A percentile compares a stretch with the other conserved stretches of the same genome.
Conservation (phyloP, 2,329 filamentous ascomycete species). For the Diaporthe ampelina region DNA sequence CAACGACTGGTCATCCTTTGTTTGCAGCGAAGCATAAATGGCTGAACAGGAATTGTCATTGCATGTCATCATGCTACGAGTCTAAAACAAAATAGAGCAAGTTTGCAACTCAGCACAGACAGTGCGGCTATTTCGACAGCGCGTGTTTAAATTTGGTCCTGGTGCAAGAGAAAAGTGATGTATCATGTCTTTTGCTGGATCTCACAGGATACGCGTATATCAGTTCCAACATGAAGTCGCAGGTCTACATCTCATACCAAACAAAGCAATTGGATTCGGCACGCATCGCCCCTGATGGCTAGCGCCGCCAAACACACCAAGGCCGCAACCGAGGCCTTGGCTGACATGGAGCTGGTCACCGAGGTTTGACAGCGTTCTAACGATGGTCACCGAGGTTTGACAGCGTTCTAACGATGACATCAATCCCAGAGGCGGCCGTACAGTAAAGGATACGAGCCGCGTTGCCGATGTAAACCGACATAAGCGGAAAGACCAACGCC, state of each 20-base stretch:
- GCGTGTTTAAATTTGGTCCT: background rate
- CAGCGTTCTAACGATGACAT: background rate
- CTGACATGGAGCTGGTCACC: conserved; percentile 8
- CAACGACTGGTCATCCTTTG: conserved; percentile 5
- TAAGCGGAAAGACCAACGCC: background rate
- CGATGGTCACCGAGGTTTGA: conserved; percentile 2
- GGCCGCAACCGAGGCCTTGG: background rate
- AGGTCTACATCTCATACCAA: background rate
- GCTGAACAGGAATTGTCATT: background rate
- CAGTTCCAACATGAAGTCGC: background rate
- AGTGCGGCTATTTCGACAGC: background rate
- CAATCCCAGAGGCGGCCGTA: background rate
- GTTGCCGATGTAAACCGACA: background rate
- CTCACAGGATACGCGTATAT: background rate
- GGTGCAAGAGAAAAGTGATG: background rate
- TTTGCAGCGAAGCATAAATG: background rate
- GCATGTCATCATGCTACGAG: background rate
- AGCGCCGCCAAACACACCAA: background rate
- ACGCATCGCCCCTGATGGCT: background rate
- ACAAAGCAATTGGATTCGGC: background rate
- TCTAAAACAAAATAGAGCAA: background rate
- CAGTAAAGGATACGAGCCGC: background rate
- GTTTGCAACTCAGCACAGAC: background rate
- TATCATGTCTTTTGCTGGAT: background rate
- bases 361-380: background rate